phyloP scores from a whole-genome alignment of 176 grass and related monocot species.

The Triticum turgidum region DNA sequence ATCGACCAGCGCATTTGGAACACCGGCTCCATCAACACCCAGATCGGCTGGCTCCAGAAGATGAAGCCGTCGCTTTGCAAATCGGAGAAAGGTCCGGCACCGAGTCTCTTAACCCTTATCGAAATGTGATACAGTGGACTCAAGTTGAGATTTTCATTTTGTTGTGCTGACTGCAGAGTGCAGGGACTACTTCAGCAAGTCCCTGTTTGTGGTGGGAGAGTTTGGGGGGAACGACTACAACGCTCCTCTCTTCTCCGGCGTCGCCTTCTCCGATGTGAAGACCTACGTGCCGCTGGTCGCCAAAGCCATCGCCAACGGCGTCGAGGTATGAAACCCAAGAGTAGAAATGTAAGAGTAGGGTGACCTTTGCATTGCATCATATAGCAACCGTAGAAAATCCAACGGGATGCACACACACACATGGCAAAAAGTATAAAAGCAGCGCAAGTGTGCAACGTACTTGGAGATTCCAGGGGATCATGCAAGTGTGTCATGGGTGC shows the following conservation, averaged over 20 bases:
- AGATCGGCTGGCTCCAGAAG: conserved; percentile 79
- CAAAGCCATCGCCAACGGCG: conserved; percentile 59
- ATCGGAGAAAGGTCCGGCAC: conserved; percentile 36
- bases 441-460: background rate
- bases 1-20: conserved; percentile 74
- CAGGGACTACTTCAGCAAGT: conserved; percentile 79
- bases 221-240: conserved; percentile 98
- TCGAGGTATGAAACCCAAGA: conserved; percentile 55
- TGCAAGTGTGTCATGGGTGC: background rate
- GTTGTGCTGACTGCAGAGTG: conserved; percentile 55
- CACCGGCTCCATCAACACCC: conserved; percentile 80
- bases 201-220: conserved; percentile 86
- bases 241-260: conserved; percentile 80
- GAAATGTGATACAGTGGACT: background rate
- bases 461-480: background rate
- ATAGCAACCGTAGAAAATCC: background rate
- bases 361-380: conserved; percentile 2
- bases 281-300: conserved; percentile 66
- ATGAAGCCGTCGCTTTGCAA: conserved; percentile 89
- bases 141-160: background rate
- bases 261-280: conserved; percentile 54
- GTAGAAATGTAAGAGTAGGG: background rate
- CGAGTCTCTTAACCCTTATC: background rate
- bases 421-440: conserved; percentile 12
- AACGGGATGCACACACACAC: background rate